phyloP scores from a whole-genome alignment of 179 eudicot genomes.

The Gypsophila paniculata region DNA sequence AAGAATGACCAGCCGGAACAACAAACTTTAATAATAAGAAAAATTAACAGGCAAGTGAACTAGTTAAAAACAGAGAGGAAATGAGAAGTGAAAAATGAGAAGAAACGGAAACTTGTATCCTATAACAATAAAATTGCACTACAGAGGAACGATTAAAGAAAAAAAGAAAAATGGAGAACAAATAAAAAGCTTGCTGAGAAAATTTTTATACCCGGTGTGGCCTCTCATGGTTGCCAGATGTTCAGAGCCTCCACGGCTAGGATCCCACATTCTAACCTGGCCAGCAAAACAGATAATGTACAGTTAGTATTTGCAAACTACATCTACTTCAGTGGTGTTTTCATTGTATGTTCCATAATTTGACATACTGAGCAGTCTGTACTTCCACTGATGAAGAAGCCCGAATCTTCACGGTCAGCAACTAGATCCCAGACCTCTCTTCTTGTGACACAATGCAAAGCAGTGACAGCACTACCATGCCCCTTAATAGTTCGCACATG shows the following conservation, averaged over 20 bases:
- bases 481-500: conserved; percentile 74
- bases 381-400: conserved; percentile 91
- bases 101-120: neutral
- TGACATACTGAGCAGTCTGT: conserved; percentile 69
- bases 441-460: conserved; percentile 81
- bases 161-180: neutral
- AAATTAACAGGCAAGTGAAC: neutral
- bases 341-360: conserved; percentile 1
- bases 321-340: neutral
- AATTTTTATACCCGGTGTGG: conserved; percentile 58
- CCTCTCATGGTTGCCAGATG: conserved; percentile 75
- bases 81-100: no score
- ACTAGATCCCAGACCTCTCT: conserved; percentile 96
- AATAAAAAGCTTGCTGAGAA: conserved; percentile 6
- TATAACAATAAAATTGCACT: neutral
- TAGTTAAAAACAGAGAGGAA: neutral
- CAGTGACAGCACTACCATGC: conserved; percentile 77
- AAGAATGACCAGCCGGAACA: neutral
- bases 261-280: conserved; percentile 87
- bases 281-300: conserved; percentile 5
- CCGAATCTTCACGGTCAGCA: conserved; percentile 95
- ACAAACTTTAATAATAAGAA: neutral
- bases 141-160: neutral
- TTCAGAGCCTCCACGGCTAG: conserved; percentile 81
- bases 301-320: neutral